Percentiles rank a stretch among this genome's conserved stretches.
phyloP scores from a whole-genome alignment of 371 early-diverging fungal genomes.

The Racocetra persica region DNA sequence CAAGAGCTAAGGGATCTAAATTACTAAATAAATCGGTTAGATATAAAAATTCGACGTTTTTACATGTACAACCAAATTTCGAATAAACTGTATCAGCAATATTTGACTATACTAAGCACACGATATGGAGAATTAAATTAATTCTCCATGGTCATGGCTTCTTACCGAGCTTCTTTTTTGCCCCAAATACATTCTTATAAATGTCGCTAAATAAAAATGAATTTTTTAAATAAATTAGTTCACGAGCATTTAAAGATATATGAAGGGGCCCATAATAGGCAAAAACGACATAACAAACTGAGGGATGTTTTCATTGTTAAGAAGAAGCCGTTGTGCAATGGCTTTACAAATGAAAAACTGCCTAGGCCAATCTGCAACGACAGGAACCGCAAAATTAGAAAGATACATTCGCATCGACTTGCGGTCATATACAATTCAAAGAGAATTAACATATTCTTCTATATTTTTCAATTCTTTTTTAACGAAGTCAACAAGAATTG shows the following conservation, averaged over 20 bases:
- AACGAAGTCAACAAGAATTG: conserved; percentile 25
- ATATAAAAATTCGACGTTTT: conserved; percentile 32
- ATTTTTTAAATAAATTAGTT: not conserved
- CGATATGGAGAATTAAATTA: conserved; percentile 22
- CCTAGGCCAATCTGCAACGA: not conserved
- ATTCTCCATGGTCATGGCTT: conserved; percentile 17
- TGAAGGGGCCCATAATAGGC: conserved; percentile 10
- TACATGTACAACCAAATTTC: not conserved
- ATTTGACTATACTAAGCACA: not conserved
- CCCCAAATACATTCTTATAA: not conserved
- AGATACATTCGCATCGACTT: not conserved
- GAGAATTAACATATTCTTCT: conserved; percentile 18
- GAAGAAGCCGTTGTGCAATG: not conserved
- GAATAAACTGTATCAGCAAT: conserved; percentile 1
- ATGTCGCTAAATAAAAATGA: no score
- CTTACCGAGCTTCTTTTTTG: not conserved
- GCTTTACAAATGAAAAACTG: conserved; percentile 26
- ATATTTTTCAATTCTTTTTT: not conserved
- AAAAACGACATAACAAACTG: conserved; percentile 19
- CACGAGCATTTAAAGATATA: not conserved
- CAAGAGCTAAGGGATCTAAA: not conserved
- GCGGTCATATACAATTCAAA: conserved; percentile 7
- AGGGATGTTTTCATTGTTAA: conserved; percentile 22
- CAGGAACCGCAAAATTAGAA: not conserved
- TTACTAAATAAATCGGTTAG: conserved; percentile 18